Percentiles rank a stretch among this genome's conserved stretches.
These are phyloP conservation scores for Xenoacremonium recifei DNA, from an alignment of 2,329 filamentous ascomycete species.

Conservation along the genomic window DNA sequence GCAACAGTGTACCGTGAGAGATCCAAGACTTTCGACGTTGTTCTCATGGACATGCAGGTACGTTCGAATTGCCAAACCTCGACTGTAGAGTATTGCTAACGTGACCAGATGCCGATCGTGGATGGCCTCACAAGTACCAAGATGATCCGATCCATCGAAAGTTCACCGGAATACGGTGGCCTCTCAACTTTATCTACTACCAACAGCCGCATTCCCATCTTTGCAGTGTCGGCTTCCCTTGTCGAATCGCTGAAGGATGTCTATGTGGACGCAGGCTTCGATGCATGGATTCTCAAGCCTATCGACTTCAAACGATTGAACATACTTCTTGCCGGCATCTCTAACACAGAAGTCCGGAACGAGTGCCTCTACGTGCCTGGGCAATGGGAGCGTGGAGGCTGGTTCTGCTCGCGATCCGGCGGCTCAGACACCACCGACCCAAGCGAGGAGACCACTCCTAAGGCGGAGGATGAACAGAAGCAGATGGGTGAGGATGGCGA, in stretches of 20 bases:
- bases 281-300: conserved; percentile 88
- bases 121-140: conserved; percentile 80
- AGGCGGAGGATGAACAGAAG: conserved; percentile 18
- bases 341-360: conserved; percentile 55
- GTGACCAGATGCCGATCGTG: conserved; percentile 82
- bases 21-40: conserved; percentile 65
- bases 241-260: conserved; percentile 65
- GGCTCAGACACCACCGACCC: conserved; percentile 9
- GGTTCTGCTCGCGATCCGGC: conserved; percentile 53
- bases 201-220: conserved; percentile 73
- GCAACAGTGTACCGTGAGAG: conserved; percentile 66
- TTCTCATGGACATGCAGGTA: conserved; percentile 94
- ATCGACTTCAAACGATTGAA: conserved; percentile 77
- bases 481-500: conserved; percentile 18
- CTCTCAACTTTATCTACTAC: conserved; percentile 58
- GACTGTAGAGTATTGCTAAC: conserved; percentile 4
- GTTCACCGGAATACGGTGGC: conserved; percentile 41
- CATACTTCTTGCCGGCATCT: conserved; percentile 67
- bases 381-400: conserved; percentile 82
- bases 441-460: conserved; percentile 27
- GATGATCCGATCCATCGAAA: conserved; percentile 76
- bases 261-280: conserved; percentile 79
- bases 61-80: conserved; percentile 25
- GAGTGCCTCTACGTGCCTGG: conserved; percentile 68
- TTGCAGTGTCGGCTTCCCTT: conserved; percentile 83